These are phyloP conservation scores for Populus tremula DNA, from an alignment of 345 rosid species.

Conservation along the genomic window DNA sequence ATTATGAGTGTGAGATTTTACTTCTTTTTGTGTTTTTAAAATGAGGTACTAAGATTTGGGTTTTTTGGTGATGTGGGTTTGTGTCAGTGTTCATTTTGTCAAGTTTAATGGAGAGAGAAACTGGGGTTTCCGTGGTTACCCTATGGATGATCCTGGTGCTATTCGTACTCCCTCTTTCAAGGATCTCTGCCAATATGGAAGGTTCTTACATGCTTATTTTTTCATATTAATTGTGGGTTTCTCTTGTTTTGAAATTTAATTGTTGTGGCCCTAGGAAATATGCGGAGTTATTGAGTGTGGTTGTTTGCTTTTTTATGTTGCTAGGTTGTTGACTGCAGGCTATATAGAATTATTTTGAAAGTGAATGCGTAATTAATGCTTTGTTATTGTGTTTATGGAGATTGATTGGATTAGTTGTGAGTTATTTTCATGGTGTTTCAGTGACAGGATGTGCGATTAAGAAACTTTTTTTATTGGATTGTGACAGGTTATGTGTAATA, in stretches of 20 bases:
- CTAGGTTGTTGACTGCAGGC: neutral
- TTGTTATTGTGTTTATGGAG: neutral
- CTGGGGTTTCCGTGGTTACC: conserved; percentile 7
- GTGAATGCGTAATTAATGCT: neutral
- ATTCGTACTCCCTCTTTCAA: conserved; percentile 8
- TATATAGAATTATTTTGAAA: neutral
- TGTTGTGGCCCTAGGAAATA: neutral
- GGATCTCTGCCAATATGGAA: conserved; percentile 36
- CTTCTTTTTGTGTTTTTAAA: neutral
- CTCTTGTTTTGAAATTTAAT: neutral
- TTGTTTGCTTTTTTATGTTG: neutral
- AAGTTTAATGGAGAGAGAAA: conserved; percentile 26
- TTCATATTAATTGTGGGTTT: neutral
- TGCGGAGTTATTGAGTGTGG: neutral
- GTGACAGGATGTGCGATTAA: neutral
- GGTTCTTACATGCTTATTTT: conserved; percentile 15
- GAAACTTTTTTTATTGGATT: conserved; percentile 1
- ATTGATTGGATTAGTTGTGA: neutral
- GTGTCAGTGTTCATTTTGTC: neutral
- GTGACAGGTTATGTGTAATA: conserved; percentile 6
- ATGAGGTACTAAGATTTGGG: conserved; percentile 11
- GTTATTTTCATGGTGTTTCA: neutral
- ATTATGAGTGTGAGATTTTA: neutral
- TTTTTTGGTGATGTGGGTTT: conserved; percentile 15
- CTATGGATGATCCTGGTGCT: conserved; percentile 26